These are phyloP conservation scores for Hemisphaericaspora lyxosophila DNA, from an alignment of 1,139 yeast genomes.

Conservation along the genomic window DNA sequence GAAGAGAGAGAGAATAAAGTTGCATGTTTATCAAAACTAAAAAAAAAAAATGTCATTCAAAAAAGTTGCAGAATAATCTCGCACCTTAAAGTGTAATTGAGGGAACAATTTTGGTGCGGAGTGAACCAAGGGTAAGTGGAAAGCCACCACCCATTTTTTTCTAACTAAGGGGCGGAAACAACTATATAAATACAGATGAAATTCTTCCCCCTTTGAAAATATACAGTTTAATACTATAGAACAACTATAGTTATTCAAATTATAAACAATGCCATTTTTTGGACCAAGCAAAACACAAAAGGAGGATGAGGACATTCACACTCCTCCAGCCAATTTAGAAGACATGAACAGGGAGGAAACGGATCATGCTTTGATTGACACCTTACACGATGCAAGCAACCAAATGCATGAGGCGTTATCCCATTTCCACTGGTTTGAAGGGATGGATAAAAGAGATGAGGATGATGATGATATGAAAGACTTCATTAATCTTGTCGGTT, in stretches of 20 bases:
- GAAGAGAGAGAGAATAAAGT: background rate
- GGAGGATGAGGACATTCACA: slow-evolving; percentile 1
- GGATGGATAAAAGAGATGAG: slow-evolving; percentile 5
- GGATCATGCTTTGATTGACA: slow-evolving; percentile 2
- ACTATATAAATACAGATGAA: background rate
- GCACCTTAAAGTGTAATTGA: too few relatives aligned
- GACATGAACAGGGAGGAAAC: background rate
- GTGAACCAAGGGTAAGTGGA: too few relatives aligned
- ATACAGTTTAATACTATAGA: background rate
- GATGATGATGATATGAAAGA: slow-evolving; percentile 13
- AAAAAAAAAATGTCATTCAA: background rate
- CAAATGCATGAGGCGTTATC: slow-evolving; percentile 8
- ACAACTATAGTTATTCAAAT: background rate
- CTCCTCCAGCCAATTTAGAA: background rate
- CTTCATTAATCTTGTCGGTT: slow-evolving; percentile 15
- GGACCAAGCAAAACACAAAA: slow-evolving; percentile 3
- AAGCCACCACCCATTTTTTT: too few relatives aligned
- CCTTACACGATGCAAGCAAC: slow-evolving; percentile 3
- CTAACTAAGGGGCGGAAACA: background rate
- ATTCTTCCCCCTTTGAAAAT: background rate
- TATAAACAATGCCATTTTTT: slow-evolving; percentile 2
- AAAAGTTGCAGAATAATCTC: too few relatives aligned
- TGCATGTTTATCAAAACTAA: background rate
- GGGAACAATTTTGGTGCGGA: too few relatives aligned
- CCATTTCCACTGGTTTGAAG: slow-evolving; percentile 11